Base-by-base conservation (phyloP, 768 basidiomycete species). In the Termitomyces sp. region DNA sequence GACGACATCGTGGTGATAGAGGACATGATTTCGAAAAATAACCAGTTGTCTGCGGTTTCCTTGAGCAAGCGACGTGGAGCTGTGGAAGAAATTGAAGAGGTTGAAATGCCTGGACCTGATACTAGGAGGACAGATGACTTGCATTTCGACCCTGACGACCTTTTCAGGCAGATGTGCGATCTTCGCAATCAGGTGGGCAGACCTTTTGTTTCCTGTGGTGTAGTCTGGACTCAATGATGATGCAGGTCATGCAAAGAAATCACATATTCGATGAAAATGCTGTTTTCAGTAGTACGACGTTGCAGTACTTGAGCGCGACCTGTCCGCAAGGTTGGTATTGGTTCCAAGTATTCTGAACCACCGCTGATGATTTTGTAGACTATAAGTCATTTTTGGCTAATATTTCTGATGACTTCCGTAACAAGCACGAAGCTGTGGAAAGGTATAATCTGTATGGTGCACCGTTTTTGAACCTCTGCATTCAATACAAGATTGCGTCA, bases 361-460 rank as follows among this genome's bases (percentile, higher is more conserved):
- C 29, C 18, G 5, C 37, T 53, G 54, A 51, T 53, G 13, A 27
- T 8, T 36, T 18, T 26, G 18, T 48, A 74, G 78, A 79, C 60
- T 75, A 72, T 50, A 59, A 69, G 20, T 59, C 70, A 9, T 77
- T 79, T 61, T 70, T 67, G 42, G 56, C 65, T 20, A 62, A 62
- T 49, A 72, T 92, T 42, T 65, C 61, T 36, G 69, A 68, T 13
- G 71, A 68, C 26, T 53, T 48, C 73, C 80, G 16, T 71, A 79
- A 8, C 14, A 68, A 74, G 24, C 77, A 82, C 67, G 71, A 79
- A 57, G 79, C 76, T 13, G 63, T 71, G 44, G 70, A 77, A 0
- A 69, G 69, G 57, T 78, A 65, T 56, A 59, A 61, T 4, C 61
- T 65, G 20, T 74, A 72, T 56, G 77, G 76, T 16, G 62, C 66